phyloP scores from a whole-genome alignment of 768 basidiomycete species.

The Mycena floridula region DNA sequence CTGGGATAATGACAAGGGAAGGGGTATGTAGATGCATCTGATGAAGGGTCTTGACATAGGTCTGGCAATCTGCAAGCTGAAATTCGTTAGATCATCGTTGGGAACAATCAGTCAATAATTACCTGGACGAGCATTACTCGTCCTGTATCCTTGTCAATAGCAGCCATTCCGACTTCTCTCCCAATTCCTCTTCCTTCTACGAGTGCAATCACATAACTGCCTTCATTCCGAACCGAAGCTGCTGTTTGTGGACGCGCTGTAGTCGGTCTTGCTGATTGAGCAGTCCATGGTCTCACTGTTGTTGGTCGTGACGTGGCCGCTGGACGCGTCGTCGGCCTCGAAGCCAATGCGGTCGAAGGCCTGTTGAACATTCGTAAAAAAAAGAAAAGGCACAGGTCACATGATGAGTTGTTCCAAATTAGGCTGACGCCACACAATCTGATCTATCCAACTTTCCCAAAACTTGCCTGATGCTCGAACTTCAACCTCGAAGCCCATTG shows the following conservation, averaged over 20 bases:
- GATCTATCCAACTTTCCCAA: too few relatives aligned
- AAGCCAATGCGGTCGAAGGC: not conserved
- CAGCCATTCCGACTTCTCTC: slow-evolving; percentile 83
- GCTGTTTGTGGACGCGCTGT: slow-evolving; percentile 64
- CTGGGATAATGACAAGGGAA: slow-evolving; percentile 68
- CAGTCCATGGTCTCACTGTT: slow-evolving; percentile 40
- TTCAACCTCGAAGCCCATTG: too few relatives aligned
- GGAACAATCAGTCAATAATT: slow-evolving; percentile 3
- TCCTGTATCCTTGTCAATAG: slow-evolving; percentile 75
- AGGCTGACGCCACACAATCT: too few relatives aligned
- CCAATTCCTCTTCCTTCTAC: slow-evolving; percentile 76
- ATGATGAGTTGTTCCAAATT: too few relatives aligned
- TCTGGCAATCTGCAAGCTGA: slow-evolving; percentile 80
- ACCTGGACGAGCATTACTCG: slow-evolving; percentile 77
- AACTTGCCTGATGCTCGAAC: too few relatives aligned
- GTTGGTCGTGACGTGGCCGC: slow-evolving; percentile 14
- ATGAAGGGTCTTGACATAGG: slow-evolving; percentile 84
- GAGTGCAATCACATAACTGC: slow-evolving; percentile 59
- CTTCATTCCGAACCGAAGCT: slow-evolving; percentile 51
- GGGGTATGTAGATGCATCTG: slow-evolving; percentile 80
- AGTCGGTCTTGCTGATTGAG: slow-evolving; percentile 46
- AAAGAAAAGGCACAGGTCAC: too few relatives aligned
- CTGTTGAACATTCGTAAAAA: not conserved
- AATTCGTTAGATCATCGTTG: not conserved
- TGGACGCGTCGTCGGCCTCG: not conserved